Percentiles rank a stretch among this genome's conserved stretches.
phyloP scores from a whole-genome alignment of 2,329 filamentous ascomycete species.

The Fusarium proliferatum region DNA sequence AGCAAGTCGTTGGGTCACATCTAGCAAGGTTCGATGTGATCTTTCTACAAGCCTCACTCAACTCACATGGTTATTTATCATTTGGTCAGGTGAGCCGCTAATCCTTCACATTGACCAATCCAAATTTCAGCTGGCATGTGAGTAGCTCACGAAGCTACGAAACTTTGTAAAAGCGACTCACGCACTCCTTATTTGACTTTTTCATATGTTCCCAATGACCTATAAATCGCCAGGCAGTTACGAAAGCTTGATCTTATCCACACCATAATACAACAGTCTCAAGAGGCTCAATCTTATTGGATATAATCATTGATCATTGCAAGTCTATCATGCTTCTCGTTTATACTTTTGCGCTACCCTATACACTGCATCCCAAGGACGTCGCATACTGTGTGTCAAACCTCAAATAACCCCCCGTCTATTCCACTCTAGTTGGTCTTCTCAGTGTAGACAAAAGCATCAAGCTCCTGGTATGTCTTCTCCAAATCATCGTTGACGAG shows the following conservation, averaged over 20 bases:
- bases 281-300: neutral
- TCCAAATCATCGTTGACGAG: slow-evolving; percentile 59
- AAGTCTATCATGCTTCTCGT: slow-evolving; percentile 31
- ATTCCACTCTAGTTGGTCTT: slow-evolving; percentile 19
- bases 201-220: neutral
- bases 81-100: neutral
- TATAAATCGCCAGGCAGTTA: neutral
- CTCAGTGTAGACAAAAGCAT: slow-evolving; percentile 57
- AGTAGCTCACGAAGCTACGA: fast-evolving
- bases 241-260: neutral
- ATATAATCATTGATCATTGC: slow-evolving; percentile 31
- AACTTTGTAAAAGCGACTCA: neutral
- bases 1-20: neutral
- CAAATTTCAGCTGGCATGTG: fast-evolving
- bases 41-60: neutral
- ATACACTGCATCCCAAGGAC: neutral
- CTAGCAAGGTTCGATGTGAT: neutral
- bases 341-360: slow-evolving; percentile 7
- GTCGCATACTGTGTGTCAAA: neutral
- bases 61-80: neutral
- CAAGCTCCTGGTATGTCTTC: slow-evolving; percentile 63
- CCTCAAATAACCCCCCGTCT: neutral
- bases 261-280: neutral
- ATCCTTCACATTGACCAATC: neutral
- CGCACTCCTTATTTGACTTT: neutral